phyloP scores from a whole-genome alignment of 148 eudicot genomes.

The Vaccinium macrocarpon region DNA sequence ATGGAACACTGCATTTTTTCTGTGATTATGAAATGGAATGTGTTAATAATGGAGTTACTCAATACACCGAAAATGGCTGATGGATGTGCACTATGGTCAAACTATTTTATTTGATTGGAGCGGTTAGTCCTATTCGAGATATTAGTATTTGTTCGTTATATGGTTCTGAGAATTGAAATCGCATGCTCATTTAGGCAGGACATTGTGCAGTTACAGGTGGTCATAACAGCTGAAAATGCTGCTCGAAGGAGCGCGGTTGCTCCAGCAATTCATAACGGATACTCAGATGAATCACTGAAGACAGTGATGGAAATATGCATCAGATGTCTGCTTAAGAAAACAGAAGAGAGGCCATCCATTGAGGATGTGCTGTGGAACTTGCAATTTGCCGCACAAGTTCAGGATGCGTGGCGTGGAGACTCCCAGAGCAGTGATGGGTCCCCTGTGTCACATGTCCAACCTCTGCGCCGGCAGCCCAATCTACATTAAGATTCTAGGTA shows the following conservation, averaged over 20 bases:
- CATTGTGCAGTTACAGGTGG: constrained; percentile 44
- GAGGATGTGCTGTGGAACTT: constrained; percentile 92
- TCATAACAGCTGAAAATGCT: constrained; percentile 44
- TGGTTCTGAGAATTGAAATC: neutral
- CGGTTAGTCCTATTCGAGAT: neutral
- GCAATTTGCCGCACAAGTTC: constrained; percentile 95
- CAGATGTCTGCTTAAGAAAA: constrained; percentile 56
- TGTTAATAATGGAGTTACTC: neutral
- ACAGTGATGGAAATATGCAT: constrained; percentile 76
- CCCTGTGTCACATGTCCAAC: constrained; percentile 43
- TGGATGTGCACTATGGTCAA: neutral
- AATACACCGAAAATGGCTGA: neutral
- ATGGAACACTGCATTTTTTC: neutral
- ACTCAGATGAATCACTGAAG: constrained; percentile 66
- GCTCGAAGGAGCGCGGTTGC: constrained; percentile 60
- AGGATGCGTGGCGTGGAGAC: constrained; percentile 71
- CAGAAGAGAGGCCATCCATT: constrained; percentile 70
- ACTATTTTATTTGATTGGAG: neutral
- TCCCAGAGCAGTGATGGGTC: constrained; percentile 48
- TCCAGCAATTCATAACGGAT: constrained; percentile 42
- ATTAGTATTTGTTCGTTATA: neutral
- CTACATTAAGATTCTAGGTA: constrained; percentile 6
- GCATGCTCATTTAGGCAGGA: neutral
- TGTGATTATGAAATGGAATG: neutral
- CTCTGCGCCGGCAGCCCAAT: constrained; percentile 25